Evolutionary conservation across 495 filamentous ascomycete species (phyloP).

Genomic region (Penicillium longicatenatum): DNA sequence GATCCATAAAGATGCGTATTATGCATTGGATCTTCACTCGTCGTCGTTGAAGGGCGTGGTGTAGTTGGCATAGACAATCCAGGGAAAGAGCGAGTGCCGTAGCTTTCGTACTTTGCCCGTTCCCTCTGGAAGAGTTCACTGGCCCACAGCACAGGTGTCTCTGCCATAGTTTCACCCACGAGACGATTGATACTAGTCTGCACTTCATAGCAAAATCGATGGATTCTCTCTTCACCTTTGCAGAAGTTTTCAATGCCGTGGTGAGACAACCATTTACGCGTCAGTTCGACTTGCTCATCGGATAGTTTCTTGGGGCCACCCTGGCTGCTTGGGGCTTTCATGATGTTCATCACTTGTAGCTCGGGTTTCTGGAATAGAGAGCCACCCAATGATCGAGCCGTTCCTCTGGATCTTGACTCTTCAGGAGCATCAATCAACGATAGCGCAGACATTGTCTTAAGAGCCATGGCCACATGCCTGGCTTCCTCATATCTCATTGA

Average conservation of each 20-base stretch:
- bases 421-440: constrained; percentile 41
- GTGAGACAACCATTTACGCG: constrained; percentile 78
- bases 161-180: constrained; percentile 81
- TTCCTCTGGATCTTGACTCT: constrained; percentile 52
- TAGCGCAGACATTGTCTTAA: constrained; percentile 80
- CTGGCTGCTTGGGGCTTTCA: constrained; percentile 80
- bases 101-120: constrained; percentile 72
- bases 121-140: constrained; percentile 86
- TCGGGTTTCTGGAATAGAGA: constrained; percentile 82
- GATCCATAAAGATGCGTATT: constrained; percentile 30
- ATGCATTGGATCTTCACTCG: constrained; percentile 51
- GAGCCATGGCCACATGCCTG: constrained; percentile 78
- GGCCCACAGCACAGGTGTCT: constrained; percentile 89
- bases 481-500: constrained; percentile 90
- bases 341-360: constrained; percentile 81
- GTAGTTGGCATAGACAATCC: constrained; percentile 45
- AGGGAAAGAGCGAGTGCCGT: constrained; percentile 47
- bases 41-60: constrained; percentile 51
- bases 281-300: constrained; percentile 92
- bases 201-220: constrained; percentile 90
- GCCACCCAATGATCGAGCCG: constrained; percentile 50
- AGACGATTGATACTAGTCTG: constrained; percentile 85
- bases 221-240: constrained; percentile 91
- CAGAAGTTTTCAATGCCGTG: constrained; percentile 91
- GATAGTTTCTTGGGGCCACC: constrained; percentile 92